Percentiles rank a stretch among this genome's conserved stretches.
These are phyloP conservation scores for Paecilomyces variotii DNA, from an alignment of 2,329 filamentous ascomycete species.

Conservation along the genomic window DNA sequence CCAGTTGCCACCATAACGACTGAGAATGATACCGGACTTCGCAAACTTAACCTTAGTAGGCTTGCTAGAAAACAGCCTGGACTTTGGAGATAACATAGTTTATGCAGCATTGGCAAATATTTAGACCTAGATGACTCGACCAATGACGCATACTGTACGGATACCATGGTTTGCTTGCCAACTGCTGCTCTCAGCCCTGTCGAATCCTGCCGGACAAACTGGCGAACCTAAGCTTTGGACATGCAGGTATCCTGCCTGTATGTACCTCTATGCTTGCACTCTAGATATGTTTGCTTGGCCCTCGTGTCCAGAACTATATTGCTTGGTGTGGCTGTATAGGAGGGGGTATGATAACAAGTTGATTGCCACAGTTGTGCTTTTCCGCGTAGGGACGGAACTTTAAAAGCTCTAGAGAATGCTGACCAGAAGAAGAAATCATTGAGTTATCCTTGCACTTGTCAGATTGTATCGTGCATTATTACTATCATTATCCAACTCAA, in stretches of 20 bases:
- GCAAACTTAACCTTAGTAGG: not conserved
- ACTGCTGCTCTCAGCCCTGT: too few relatives aligned
- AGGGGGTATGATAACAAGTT: not conserved
- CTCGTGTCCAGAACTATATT: not conserved
- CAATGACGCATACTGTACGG: too few relatives aligned
- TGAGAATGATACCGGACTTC: too few relatives aligned
- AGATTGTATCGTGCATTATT: not conserved
- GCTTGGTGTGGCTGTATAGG: not conserved
- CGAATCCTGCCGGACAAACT: too few relatives aligned
- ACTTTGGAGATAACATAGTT: not conserved
- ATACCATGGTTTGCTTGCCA: too few relatives aligned
- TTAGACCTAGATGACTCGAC: too few relatives aligned
- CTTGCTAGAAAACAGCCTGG: not conserved
- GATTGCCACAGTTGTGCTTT: not conserved
- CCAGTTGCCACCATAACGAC: not conserved
- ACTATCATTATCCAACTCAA: too few relatives aligned
- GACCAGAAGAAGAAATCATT: not conserved
- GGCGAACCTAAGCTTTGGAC: too few relatives aligned
- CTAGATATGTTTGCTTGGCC: not conserved
- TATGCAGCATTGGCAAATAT: too few relatives aligned
- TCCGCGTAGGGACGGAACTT: not conserved
- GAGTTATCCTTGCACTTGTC: not conserved
- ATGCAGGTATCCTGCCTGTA: too few relatives aligned
- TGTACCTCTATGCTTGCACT: too few relatives aligned
- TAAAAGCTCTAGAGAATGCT: not conserved